These are phyloP conservation scores for Scorias spongiosa DNA, from an alignment of 2,329 filamentous ascomycete species.

Conservation along the genomic window DNA sequence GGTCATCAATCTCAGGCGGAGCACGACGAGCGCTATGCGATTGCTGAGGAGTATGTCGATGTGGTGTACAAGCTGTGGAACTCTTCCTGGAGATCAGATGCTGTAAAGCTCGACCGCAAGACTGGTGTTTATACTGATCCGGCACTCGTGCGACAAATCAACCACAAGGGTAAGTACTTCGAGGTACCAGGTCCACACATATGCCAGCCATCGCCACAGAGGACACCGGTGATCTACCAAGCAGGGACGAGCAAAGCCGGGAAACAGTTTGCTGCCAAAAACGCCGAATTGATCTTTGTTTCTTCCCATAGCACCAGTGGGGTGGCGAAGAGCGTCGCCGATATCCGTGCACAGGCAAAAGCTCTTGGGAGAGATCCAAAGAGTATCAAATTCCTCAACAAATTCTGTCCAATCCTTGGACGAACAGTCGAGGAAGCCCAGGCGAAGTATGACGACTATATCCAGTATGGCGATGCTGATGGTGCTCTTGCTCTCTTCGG, in stretches of 20 bases:
- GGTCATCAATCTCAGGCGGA: constrained; percentile 40
- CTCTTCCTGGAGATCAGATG: constrained; percentile 52
- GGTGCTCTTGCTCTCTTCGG: constrained; percentile 57
- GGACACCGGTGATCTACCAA: constrained; percentile 54
- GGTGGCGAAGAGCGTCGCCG: constrained; percentile 45
- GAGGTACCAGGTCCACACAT: constrained; percentile 50
- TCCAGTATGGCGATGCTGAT: constrained; percentile 46
- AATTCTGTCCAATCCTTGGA: constrained; percentile 51
- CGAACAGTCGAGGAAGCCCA: constrained; percentile 50
- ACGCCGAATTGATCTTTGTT: constrained; percentile 58
- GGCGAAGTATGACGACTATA: constrained; percentile 47
- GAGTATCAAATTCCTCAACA: constrained; percentile 52
- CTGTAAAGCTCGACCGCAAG: constrained; percentile 44
- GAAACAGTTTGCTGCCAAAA: constrained; percentile 51
- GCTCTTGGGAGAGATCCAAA: constrained; percentile 41
- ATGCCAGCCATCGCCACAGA: constrained; percentile 50
- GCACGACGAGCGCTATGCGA: constrained; percentile 52
- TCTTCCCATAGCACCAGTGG: constrained; percentile 48
- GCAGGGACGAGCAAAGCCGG: constrained; percentile 53
- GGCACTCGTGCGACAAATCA: constrained; percentile 45
- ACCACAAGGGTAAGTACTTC: constrained; percentile 51
- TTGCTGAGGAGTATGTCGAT: constrained; percentile 48
- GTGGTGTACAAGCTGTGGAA: constrained; percentile 50
- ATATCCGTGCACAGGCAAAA: constrained; percentile 43
- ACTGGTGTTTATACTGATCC: constrained; percentile 46